Evolutionary conservation across 345 rosid species (phyloP), one percentile per base, ranked within the genome.

Genomic region (Brassica incana): DNA sequence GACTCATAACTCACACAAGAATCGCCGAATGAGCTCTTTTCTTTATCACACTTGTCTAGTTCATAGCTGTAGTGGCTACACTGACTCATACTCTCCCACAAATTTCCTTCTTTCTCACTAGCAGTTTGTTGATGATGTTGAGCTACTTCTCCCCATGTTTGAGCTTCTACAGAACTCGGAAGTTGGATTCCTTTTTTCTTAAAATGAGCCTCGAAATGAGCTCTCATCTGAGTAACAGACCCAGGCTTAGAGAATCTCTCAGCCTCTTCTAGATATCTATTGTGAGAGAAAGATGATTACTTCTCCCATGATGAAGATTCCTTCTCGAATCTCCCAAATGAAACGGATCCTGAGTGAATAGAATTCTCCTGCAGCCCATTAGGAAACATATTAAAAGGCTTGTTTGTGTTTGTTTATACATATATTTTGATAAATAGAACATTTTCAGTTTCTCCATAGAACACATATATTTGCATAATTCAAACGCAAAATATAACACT

Each of bases 311-410:
- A 87, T 75, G 91, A 75, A 30, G 82, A 78, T 74, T 93, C 97
- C 23, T 71, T 89, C 79, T 93, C 98, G 74, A 93, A 93, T 82
- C 97, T 89, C 67, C 98, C 98, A 80, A 93, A 93, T 38, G 98
- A 93, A 83, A 93, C 70, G 16, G 97, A 93, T 62, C 97, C 97
- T 20, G 97, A 93, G 85, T 85, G 90, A 25, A 89, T 71, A 48
- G 91, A 87, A 81, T 87, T 94, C 38, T 85, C 84, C 97, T 91
- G 89, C 78, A 82, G 15, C 43, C 69, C 76, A 79, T 86, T 25
- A 56, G 33, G 10, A 62, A 61, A 61, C 65, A 14, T 7, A 59
- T 27, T 72, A 8, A 29, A 54, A 68, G 14, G 27, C 36, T 48
- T 12, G 1, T 15, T 38, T 38, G 45, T 61, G 16, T 10, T 59